Conservation (phyloP, 768 basidiomycete genomes). For the Hortiboletus campestris region DNA sequence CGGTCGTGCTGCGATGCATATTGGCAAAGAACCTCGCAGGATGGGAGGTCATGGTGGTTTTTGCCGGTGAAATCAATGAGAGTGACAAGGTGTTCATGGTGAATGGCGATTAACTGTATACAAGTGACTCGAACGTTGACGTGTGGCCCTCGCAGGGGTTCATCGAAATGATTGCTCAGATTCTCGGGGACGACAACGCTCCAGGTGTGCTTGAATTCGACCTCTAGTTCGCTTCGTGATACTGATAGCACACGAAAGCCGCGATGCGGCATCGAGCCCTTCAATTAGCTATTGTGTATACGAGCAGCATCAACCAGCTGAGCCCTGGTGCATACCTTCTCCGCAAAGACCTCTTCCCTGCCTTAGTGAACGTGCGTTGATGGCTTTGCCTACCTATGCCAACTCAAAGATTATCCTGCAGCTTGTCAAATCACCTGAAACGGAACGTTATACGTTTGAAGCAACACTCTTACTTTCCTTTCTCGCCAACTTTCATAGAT, state of each 20-base stretch:
- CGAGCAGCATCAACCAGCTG: slow-evolving; percentile 57
- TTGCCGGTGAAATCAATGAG: slow-evolving; percentile 56
- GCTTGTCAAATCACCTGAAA: slow-evolving; percentile 57
- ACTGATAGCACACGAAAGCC: slow-evolving; percentile 32
- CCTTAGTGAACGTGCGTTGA: slow-evolving; percentile 45
- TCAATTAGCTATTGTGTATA: slow-evolving; percentile 56
- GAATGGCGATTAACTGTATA: neutral
- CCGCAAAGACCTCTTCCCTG: slow-evolving; percentile 57
- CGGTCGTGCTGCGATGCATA: slow-evolving; percentile 44
- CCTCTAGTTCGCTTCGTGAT: neutral
- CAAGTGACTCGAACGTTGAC: neutral
- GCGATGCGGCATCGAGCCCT: slow-evolving; percentile 50
- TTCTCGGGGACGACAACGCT: slow-evolving; percentile 43
- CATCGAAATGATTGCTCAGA: slow-evolving; percentile 44
- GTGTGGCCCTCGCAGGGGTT: slow-evolving; percentile 41
- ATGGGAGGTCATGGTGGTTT: slow-evolving; percentile 71
- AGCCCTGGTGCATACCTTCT: slow-evolving; percentile 74
- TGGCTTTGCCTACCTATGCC: neutral
- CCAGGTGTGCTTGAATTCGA: slow-evolving; percentile 30
- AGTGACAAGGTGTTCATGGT: slow-evolving; percentile 62
- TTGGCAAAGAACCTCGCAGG: slow-evolving; percentile 60
- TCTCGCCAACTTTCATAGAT: slow-evolving; percentile 70
- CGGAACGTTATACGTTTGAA: slow-evolving; percentile 57
- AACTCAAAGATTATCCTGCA: slow-evolving; percentile 22
- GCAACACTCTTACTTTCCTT: slow-evolving; percentile 58